A percentile compares a stretch with the other conserved stretches of the same genome.
phyloP scores from a whole-genome alignment of 2,329 filamentous ascomycete genomes.

The Alternaria conjuncta region DNA sequence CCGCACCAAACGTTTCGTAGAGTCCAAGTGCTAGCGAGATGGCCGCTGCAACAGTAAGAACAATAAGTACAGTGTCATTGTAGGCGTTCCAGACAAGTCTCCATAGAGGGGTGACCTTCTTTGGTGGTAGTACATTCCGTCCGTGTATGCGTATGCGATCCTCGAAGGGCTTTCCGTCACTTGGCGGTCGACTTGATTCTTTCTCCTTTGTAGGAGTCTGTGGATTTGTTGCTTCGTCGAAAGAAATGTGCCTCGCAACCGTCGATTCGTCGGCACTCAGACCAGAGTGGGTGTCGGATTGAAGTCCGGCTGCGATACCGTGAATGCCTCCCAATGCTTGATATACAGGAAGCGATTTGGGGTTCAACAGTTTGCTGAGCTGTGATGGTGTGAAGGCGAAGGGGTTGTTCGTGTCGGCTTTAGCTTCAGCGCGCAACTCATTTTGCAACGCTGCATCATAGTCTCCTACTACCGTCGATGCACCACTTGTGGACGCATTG shows the following conservation, averaged over 20 bases:
- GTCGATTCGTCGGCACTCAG: slow-evolving; percentile 59
- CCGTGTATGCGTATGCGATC: slow-evolving; percentile 68
- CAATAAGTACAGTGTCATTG: slow-evolving; percentile 75
- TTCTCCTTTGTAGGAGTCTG: slow-evolving; percentile 30
- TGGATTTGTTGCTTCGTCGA: slow-evolving; percentile 58
- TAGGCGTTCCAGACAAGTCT: slow-evolving; percentile 71
- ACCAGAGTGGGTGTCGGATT: slow-evolving; percentile 57
- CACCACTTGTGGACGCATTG: slow-evolving; percentile 26
- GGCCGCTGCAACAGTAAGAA: slow-evolving; percentile 71
- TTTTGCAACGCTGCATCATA: slow-evolving; percentile 39
- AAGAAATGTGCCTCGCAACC: slow-evolving; percentile 55
- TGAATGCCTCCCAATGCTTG: slow-evolving; percentile 60
- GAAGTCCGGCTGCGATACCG: slow-evolving; percentile 60
- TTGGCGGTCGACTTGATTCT: slow-evolving; percentile 20
- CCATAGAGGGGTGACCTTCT: slow-evolving; percentile 67
- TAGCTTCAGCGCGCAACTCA: slow-evolving; percentile 38
- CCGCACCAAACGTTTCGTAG: slow-evolving; percentile 66
- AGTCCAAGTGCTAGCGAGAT: slow-evolving; percentile 73
- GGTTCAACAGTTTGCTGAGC: slow-evolving; percentile 61
- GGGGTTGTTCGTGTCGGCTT: slow-evolving; percentile 49
- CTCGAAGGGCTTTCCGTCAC: slow-evolving; percentile 47
- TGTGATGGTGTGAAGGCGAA: slow-evolving; percentile 64
- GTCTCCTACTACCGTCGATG: slow-evolving; percentile 29
- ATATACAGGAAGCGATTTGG: slow-evolving; percentile 58
- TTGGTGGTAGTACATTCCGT: slow-evolving; percentile 67